Evolutionary conservation across 495 filamentous ascomycete species (phyloP).

Genomic region (Clohesyomyces aquaticus): DNA sequence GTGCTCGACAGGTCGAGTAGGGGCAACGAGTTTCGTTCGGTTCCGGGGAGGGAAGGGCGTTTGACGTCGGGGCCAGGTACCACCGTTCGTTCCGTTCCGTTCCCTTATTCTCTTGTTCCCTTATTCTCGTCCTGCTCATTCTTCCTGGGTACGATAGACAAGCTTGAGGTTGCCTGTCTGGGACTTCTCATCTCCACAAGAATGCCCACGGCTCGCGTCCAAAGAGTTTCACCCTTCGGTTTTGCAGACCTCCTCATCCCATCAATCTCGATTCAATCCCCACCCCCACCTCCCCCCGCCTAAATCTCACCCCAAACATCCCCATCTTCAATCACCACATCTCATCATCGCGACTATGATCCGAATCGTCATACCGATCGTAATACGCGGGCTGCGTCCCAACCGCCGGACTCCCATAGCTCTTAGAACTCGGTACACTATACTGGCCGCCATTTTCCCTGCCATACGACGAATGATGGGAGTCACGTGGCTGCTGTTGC

Average conservation of each 20-base stretch:
- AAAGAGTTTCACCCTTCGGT: not conserved
- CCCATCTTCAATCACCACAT: slow-evolving; percentile 33
- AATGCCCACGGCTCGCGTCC: too few relatives aligned
- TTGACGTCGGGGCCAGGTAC: too few relatives aligned
- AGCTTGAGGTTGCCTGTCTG: too few relatives aligned
- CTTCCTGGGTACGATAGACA: too few relatives aligned
- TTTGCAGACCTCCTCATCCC: not conserved
- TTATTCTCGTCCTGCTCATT: too few relatives aligned
- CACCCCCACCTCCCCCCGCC: not conserved
- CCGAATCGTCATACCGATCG: slow-evolving; percentile 30
- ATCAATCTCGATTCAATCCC: too few relatives aligned
- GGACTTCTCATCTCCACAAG: too few relatives aligned
- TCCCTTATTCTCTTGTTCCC: too few relatives aligned
- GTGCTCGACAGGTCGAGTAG: too few relatives aligned
- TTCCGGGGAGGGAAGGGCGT: not conserved
- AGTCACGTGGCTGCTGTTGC: slow-evolving; percentile 24
- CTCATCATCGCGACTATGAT: slow-evolving; percentile 36
- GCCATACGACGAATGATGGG: slow-evolving; percentile 32
- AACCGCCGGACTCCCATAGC: slow-evolving; percentile 43
- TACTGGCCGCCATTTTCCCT: slow-evolving; percentile 39
- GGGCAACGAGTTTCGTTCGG: too few relatives aligned
- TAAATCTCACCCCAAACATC: not conserved
- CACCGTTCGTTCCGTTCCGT: too few relatives aligned
- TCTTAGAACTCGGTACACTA: slow-evolving; percentile 44
- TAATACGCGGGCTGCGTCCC: slow-evolving; percentile 27